Evolutionary conservation across 2,329 filamentous ascomycete species (phyloP).

Genomic region (Elsinoe batatas): DNA sequence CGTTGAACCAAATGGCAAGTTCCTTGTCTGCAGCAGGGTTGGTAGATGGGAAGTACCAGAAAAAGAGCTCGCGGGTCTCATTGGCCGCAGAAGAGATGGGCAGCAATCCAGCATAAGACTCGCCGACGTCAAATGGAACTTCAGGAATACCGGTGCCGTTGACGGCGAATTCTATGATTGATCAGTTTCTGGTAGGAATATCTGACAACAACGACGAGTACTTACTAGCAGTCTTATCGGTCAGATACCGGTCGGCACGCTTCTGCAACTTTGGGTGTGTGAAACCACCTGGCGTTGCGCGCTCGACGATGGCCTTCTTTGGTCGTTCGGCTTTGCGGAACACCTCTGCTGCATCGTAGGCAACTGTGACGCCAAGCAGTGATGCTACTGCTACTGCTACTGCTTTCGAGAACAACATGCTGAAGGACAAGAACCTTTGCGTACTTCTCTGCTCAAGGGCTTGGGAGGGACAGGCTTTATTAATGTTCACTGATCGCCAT

Average conservation of each 20-base stretch:
- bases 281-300: slow-evolving; percentile 12
- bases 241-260: slow-evolving; percentile 16
- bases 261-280: slow-evolving; percentile 15
- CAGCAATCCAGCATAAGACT: slow-evolving; percentile 33
- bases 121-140: slow-evolving; percentile 28
- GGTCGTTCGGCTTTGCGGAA: slow-evolving; percentile 13
- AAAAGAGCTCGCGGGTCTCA: slow-evolving; percentile 40
- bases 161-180: slow-evolving; percentile 20
- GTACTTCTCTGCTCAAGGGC: neutral
- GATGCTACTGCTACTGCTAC: slow-evolving; percentile 10
- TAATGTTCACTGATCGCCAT: neutral
- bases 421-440: neutral
- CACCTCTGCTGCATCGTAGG: slow-evolving; percentile 9
- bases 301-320: slow-evolving; percentile 12
- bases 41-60: slow-evolving; percentile 47
- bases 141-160: slow-evolving; percentile 25
- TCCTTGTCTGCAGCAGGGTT: slow-evolving; percentile 40
- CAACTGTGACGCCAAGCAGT: slow-evolving; percentile 12
- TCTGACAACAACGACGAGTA: neutral
- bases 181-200: neutral
- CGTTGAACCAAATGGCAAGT: slow-evolving; percentile 39
- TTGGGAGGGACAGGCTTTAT: neutral
- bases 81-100: slow-evolving; percentile 43
- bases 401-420: slow-evolving; percentile 5
- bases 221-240: slow-evolving; percentile 15